These are phyloP conservation scores for Leonotis leonurus DNA, from an alignment of 257 asterid genomes.

Conservation along the genomic window DNA sequence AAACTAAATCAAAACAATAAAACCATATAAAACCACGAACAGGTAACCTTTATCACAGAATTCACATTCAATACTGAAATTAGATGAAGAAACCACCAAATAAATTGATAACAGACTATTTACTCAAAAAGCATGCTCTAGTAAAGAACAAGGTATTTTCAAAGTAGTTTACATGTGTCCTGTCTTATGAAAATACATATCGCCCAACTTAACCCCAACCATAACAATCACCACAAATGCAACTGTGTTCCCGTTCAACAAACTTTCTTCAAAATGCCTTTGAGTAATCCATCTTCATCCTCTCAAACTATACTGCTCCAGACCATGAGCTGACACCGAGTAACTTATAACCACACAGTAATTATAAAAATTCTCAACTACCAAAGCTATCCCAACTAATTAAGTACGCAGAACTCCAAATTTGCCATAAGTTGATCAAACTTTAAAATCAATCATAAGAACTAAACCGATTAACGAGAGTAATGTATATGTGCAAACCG, in stretches of 20 bases:
- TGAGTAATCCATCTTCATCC: not conserved
- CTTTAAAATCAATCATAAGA: not conserved
- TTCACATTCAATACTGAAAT: not conserved
- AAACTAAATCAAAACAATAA: constrained; percentile 12
- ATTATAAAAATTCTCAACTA: not conserved
- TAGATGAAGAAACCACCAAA: not conserved
- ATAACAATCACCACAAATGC: not conserved
- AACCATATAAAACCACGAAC: not conserved
- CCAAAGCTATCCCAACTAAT: not conserved
- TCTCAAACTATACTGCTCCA: constrained; percentile 5
- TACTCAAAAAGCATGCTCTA: not conserved
- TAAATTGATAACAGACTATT: not conserved
- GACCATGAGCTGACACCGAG: too few species aligned
- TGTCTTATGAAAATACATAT: not conserved
- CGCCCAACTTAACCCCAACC: not conserved
- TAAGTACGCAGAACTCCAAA: not conserved
- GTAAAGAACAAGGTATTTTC: not conserved
- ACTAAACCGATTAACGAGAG: constrained; percentile 8
- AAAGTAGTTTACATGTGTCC: not conserved
- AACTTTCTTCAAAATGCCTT: constrained; percentile 2
- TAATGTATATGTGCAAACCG: constrained; percentile 43
- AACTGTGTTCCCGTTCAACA: not conserved
- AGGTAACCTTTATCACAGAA: not conserved
- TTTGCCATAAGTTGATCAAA: constrained; percentile 4
- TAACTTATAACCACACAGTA: not conserved